Base-by-base conservation (phyloP, 371 early-diverging fungal species). In the Mortierella sp. region DNA sequence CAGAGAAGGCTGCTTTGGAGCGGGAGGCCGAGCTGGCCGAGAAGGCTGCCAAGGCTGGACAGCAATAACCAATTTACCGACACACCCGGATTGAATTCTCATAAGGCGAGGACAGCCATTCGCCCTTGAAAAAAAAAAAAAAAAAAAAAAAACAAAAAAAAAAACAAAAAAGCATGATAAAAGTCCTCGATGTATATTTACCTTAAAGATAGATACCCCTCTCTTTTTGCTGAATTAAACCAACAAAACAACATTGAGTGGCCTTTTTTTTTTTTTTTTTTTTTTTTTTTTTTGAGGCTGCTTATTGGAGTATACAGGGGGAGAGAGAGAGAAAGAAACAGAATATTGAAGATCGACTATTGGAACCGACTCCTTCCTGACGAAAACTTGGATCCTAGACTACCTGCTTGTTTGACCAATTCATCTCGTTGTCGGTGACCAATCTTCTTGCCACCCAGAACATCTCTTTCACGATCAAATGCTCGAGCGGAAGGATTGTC, bases 1-100 rank as follows among this genome's bases (percentile, higher is more conserved):
- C 84, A 52, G 86, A 85, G 63, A 93, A 93, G 80, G 91, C 92
- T 11, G 57, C 81, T 19, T 62, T 89, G 30, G 93, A 93, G 68
- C 84, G 86, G 60, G 89, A 93, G 80, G 87, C 87, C 43, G 93
- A 91, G 80, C 60, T 68, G 50, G 83, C 83, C 61, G 89, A 90
- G 68, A 88, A 89, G 84, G 80, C 71, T 29, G 75, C 75, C 21
- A 66, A 64, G 43, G 70, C 75, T 23, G 65, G 9, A 37, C 37
- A 37, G 9, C 37, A 37, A 9, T 37, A 37, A 37, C n/a, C n/a
- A n/a, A n/a, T n/a, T 37, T 37, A 9, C 9, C 9, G 37, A 5
- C 37, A 9, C 37, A 9, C 37, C 37, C 37, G 37, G n/a, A 61
- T 45, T 25, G 26, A 18, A 44, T 53, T 37, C 37, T 55, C 26